A percentile compares a stretch with the other conserved stretches of the same genome.
Conservation (phyloP, 352 stramenopile species). For the Phytophthora cryptogea region DNA sequence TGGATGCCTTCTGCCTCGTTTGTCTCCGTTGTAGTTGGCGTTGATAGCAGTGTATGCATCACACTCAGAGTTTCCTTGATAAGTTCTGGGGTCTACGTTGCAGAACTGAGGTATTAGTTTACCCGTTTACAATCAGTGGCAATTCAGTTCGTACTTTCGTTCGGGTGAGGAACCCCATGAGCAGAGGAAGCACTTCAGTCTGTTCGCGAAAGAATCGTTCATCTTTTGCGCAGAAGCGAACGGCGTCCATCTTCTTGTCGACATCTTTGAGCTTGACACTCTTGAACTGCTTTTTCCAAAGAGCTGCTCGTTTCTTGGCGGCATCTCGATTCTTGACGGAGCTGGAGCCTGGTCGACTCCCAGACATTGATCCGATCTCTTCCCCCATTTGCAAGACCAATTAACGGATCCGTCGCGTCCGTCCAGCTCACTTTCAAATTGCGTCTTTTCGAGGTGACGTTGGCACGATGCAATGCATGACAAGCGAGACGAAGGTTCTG, state of each 20-base stretch:
- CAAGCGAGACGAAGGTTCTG: slow-evolving; percentile 3
- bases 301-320: slow-evolving; percentile 39
- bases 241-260: slow-evolving; percentile 62
- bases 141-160: slow-evolving; percentile 47
- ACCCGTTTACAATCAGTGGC: not conserved
- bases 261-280: slow-evolving; percentile 71
- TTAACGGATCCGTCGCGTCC: slow-evolving; percentile 21
- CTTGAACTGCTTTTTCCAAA: slow-evolving; percentile 65
- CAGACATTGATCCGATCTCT: slow-evolving; percentile 1
- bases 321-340: slow-evolving; percentile 24
- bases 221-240: slow-evolving; percentile 56
- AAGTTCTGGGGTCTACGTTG: slow-evolving; percentile 35
- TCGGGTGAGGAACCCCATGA: slow-evolving; percentile 53
- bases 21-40: not conserved
- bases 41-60: slow-evolving; percentile 35
- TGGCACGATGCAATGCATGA: not conserved
- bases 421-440: not conserved
- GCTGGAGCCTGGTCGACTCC: slow-evolving; percentile 23
- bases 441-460: slow-evolving; percentile 23
- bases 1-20: slow-evolving; percentile 27
- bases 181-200: slow-evolving; percentile 50
- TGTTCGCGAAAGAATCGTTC: slow-evolving; percentile 62
- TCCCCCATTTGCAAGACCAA: slow-evolving; percentile 25
- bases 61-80: slow-evolving; percentile 40
- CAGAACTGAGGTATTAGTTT: slow-evolving; percentile 6